phyloP scores from a whole-genome alignment of 768 basidiomycete genomes.

The Pulveroboletus ravenelii region DNA sequence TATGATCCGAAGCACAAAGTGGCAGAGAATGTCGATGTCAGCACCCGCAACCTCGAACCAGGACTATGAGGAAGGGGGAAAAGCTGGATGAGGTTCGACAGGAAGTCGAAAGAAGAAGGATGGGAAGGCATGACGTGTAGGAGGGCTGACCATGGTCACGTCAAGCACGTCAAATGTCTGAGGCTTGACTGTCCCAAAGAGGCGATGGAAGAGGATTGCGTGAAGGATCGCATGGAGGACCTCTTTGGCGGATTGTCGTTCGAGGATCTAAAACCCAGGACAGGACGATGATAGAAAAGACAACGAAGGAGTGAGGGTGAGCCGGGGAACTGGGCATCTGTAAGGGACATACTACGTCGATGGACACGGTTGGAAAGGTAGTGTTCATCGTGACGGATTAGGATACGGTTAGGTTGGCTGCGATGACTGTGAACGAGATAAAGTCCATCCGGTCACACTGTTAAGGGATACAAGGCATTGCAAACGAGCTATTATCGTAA shows the following conservation, averaged over 20 bases:
- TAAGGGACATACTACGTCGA: conserved; percentile 25
- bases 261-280: conserved; percentile 53
- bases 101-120: background rate
- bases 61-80: background rate
- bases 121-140: background rate
- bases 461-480: background rate
- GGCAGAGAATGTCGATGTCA: background rate
- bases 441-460: background rate
- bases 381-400: conserved; percentile 21
- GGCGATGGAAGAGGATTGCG: conserved; percentile 75
- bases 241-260: conserved; percentile 68
- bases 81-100: background rate
- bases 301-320: background rate
- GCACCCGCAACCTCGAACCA: background rate
- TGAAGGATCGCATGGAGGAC: conserved; percentile 76
- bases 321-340: background rate
- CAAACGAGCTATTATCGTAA: background rate
- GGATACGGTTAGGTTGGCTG: background rate
- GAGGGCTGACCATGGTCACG: conserved; percentile 66
- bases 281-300: background rate
- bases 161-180: conserved; percentile 76
- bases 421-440: background rate
- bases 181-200: conserved; percentile 77
- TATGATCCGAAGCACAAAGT: background rate
- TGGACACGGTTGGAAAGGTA: conserved; percentile 26